A percentile compares a stretch with the other conserved stretches of the same genome.
Evolutionary conservation across 306 rosid species (phyloP).

Genomic region (Castanea crenata): DNA sequence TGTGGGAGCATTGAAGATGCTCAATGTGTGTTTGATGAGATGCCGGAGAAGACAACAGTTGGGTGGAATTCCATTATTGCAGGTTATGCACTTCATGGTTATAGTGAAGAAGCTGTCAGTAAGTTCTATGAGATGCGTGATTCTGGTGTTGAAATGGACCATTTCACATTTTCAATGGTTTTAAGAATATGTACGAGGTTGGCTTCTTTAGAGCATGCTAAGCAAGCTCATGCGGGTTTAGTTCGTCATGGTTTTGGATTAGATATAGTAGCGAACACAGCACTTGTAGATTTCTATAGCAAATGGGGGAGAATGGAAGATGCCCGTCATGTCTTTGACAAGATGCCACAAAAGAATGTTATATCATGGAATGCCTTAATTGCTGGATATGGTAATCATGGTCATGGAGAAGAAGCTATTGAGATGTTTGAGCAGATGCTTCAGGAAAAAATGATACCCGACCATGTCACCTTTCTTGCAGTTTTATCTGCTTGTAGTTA

Average conservation of each 20-base stretch:
- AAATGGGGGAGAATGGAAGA: conserved; percentile 91
- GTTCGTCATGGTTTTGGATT: conserved; percentile 75
- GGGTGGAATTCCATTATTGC: conserved; percentile 88
- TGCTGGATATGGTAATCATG: conserved; percentile 82
- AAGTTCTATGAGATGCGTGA: conserved; percentile 66
- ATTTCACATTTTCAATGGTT: conserved; percentile 75
- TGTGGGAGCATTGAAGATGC: conserved; percentile 83
- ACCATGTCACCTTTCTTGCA: conserved; percentile 86
- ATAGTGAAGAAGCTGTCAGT: conserved; percentile 74
- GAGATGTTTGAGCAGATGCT: conserved; percentile 76
- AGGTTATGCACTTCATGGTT: conserved; percentile 83
- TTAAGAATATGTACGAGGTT: conserved; percentile 75
- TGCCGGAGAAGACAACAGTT: conserved; percentile 73
- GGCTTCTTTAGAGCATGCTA: conserved; percentile 76
- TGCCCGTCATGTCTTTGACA: conserved; percentile 72
- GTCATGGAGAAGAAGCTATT: conserved; percentile 72
- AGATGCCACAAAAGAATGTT: conserved; percentile 63
- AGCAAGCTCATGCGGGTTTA: conserved; percentile 84
- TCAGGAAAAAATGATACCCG: conserved; percentile 56
- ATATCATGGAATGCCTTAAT: conserved; percentile 90
- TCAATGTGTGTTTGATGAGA: conserved; percentile 67
- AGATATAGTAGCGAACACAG: conserved; percentile 73
- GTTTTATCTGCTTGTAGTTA: conserved; percentile 79
- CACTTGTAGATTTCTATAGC: conserved; percentile 86
- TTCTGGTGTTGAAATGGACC: conserved; percentile 64